phyloP scores from a whole-genome alignment of 177 flowering plant genomes.

The Telopea speciosissima region DNA sequence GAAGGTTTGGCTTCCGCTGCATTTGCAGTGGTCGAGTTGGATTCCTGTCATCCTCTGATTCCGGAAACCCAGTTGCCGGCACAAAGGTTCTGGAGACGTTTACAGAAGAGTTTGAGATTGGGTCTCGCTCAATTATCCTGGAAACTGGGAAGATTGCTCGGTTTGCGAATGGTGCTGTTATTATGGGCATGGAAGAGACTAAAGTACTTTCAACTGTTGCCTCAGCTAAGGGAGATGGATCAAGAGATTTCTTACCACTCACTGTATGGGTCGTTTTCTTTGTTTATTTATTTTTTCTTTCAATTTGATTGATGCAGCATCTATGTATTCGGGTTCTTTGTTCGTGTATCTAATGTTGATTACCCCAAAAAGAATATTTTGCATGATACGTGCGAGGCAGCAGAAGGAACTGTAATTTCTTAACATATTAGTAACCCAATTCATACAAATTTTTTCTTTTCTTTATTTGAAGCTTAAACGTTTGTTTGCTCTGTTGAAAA shows the following conservation, averaged over 20 bases:
- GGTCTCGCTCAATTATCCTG: conserved; percentile 48
- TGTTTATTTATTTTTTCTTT: not conserved
- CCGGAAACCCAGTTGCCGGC: conserved; percentile 26
- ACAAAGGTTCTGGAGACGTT: conserved; percentile 56
- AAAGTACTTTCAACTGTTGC: conserved; percentile 77
- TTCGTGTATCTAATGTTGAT: too few relatives aligned
- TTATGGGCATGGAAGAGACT: conserved; percentile 72
- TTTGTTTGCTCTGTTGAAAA: too few relatives aligned
- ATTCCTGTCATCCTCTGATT: conserved; percentile 20
- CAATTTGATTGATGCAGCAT: not conserved
- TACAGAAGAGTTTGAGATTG: conserved; percentile 76
- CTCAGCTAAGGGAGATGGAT: conserved; percentile 53
- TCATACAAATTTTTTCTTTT: too few relatives aligned
- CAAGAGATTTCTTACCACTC: conserved; percentile 80
- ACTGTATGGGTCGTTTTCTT: conserved; percentile 42
- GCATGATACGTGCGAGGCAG: not conserved
- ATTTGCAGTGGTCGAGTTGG: conserved; percentile 42
- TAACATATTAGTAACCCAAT: not conserved
- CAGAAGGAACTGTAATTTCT: not conserved
- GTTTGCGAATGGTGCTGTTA: conserved; percentile 87
- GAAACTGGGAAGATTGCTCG: conserved; percentile 91
- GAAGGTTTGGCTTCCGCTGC: conserved; percentile 37
- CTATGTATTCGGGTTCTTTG: not conserved
- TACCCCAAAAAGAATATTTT: too few relatives aligned
- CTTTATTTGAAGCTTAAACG: too few relatives aligned